Base-by-base conservation (phyloP, 805 yeast species). In the Brettanomyces nanus region DNA sequence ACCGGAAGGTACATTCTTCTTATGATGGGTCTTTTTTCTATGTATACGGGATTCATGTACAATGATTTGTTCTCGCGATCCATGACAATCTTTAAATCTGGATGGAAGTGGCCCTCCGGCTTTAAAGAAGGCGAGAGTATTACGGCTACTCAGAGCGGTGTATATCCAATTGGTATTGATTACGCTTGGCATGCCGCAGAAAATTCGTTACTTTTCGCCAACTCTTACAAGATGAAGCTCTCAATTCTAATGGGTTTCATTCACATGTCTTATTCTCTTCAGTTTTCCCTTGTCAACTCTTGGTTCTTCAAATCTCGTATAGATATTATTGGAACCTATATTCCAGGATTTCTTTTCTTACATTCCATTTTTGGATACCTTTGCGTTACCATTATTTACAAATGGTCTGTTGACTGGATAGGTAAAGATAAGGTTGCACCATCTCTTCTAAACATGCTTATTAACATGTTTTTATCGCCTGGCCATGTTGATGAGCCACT, bases 171-270 rank as follows among this genome's bases (percentile, higher is more conserved):
- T 40, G 89, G 89, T 40, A 56, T 80, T 35, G 89, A 81, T 59
- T 73, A 76, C 58, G 76, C 73, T 13, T 81, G 89, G 89, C 89
- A 81, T 53, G 86, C 86, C n/a, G 62, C 86, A 23, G 89, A 81
- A 42, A 81, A 80, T 52, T 77, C 75, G 23, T 61, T 81, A 39
- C 57, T 81, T 36, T 81, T 81, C 54, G 65, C 83, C 22, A 81
- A 81, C 53, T 80, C 87, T 0, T 80, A 77, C 58, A 81, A 81
- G 57, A 81, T 81, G 89, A 81, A 81, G 48, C 59, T 81, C 41
- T 80, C 87, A 1, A 76, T 81, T 43, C 62, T 81, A 40, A 77
- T 81, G 83, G 89, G 89, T 19, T 80, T 75, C 53, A 62, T 71
- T 33, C 89, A 81, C 55, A 81, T 81, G 89, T 66, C 77, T 18